These are phyloP conservation scores for Heliosperma pusillum DNA, from an alignment of 148 eudicot genomes.

Conservation along the genomic window DNA sequence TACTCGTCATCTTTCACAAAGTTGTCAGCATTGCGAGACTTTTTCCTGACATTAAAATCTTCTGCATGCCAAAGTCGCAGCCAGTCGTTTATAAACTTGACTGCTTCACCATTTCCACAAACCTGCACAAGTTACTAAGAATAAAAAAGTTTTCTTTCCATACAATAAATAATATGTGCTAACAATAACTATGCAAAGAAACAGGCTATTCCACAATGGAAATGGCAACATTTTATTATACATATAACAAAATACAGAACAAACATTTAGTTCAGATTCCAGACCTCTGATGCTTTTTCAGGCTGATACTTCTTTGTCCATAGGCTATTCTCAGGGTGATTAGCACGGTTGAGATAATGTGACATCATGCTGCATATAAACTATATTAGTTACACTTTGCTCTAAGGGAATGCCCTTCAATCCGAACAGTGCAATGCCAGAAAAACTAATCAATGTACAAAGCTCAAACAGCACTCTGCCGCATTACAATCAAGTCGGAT, in stretches of 20 bases:
- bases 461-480: conserved; percentile 10
- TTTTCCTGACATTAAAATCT: conserved; percentile 44
- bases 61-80: conserved; percentile 64
- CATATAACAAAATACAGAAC: background rate
- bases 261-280: conserved; percentile 15
- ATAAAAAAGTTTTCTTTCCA: background rate
- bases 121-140: conserved; percentile 44
- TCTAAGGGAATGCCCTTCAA: background rate
- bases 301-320: conserved; percentile 94
- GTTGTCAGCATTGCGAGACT: conserved; percentile 28
- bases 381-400: background rate
- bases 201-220: background rate
- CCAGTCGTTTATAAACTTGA: conserved; percentile 79
- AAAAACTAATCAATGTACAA: background rate
- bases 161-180: background rate
- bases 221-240: background rate
- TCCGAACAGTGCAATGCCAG: conserved; percentile 5
- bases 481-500: background rate
- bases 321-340: conserved; percentile 65
- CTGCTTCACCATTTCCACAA: conserved; percentile 80
- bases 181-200: background rate
- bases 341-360: conserved; percentile 36
- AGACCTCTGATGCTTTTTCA: conserved; percentile 76
- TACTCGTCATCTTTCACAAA: conserved; percentile 33
- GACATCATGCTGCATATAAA: conserved; percentile 41